Base-by-base conservation (phyloP, 1,284 basidiomycete species). In the Naganishia sp. region DNA sequence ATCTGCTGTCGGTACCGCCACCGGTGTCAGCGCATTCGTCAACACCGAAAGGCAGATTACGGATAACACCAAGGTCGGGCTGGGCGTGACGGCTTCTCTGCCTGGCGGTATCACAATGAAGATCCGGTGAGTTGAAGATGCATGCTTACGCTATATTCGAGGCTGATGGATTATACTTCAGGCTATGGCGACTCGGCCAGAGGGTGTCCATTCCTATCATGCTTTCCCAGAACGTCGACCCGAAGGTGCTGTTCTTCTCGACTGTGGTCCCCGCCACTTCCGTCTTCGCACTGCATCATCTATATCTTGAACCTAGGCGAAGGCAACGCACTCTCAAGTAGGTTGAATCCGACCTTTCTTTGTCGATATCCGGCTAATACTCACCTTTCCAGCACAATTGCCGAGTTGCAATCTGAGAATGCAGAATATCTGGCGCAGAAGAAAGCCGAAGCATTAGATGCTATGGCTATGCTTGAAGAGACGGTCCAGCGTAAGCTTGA, bases 351-450 rank as follows among this genome's bases (percentile, higher is more conserved):
- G 68, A 4, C 48, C 44, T 33, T 43, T 43, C 10, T 43, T 13
- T 6, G 18, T 42, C 33, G 2, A 23, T 43, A 11, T 6, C 36
- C 55, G 33, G 42, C 36, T 55, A 23, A 54, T n/a, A 7, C 23
- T 21, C 25, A 18, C 31, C 36, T 16, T 25, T 68, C 21, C 50
- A 57, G 49, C n/a, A 64, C 68, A 55, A 59, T 55, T 75, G 68
- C 76, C 79, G 83, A 81, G 78, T 82, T 89, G 72, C 81, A 85
- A 49, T 77, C 81, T n/a, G 83, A 84, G 56, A 82, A 88, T 69
- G 81, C 81, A 63, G 87, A 88, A 63, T 82, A 84, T 69, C 84
- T 86, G 63, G 79, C 81, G n/a, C 84, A 86, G 73, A 80, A 85
- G 71, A 78, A 82, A 65, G 79, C 81, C 60, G 85, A 87, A 70